Evolutionary conservation across 768 basidiomycete species (phyloP), one percentile per base, ranked within the genome.

Genomic region (Pholiota conissans): DNA sequence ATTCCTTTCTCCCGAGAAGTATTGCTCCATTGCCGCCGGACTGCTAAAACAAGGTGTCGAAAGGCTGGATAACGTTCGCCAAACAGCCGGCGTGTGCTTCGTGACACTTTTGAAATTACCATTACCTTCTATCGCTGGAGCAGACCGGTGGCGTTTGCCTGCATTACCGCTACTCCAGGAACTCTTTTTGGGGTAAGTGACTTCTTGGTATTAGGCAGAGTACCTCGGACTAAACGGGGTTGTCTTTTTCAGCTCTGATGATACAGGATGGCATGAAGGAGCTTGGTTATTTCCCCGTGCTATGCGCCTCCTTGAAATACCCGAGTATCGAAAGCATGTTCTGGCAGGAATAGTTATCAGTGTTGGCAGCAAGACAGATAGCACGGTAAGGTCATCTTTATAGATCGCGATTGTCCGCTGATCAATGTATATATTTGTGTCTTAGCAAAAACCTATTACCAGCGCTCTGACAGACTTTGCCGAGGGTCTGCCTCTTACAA

Each of bases 1-100:
- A 22, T 92, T 87, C 69, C 73, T 93, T 37, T 83, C 89, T 16
- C 73, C 84, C 5, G 65, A 73, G 18, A 79, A 76, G 56, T 90
- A 84, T 68, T 83, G 85, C 56, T 66, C 69, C 5, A 77, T 82
- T 13, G 69, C 94, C 46, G 81, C 79, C 13, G 86, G 86, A 0
- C 81, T 95, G 46, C 76, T 95, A 56, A 96, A 93, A 73, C 94
- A 95, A 67, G 90, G 91, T 4, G 85, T 91, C 27, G 96, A 98
- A 71, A 81, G 93, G 64, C 80, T 98, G 16, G 95, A 97, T 68
- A 93, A 89, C 66, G 91, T 98, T 49, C 82, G 96, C 45, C 90
- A 89, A 57, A 85, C 83, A 49, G 90, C 92, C 8, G 93, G 93
- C 0, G 74, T 78, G 59, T 78, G 83, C 61, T 76, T 94, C 60